Percentiles rank a stretch among this genome's conserved stretches.
These are phyloP conservation scores for Dactylonectria macrodidyma DNA, from an alignment of 2,329 filamentous ascomycete species.

Conservation along the genomic window DNA sequence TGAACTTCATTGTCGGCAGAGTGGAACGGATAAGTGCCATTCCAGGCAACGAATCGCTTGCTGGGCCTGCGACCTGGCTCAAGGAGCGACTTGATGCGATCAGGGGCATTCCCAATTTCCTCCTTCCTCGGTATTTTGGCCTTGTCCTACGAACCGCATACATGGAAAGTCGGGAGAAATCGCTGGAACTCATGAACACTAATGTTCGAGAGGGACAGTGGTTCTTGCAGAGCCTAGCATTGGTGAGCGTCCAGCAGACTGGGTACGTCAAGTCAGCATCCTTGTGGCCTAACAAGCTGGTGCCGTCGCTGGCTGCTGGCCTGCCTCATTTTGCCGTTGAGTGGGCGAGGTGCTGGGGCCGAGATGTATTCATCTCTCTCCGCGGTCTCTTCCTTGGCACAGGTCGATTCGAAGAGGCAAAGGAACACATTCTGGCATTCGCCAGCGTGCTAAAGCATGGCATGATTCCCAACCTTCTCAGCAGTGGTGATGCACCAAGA, in stretches of 20 bases:
- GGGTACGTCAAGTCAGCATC: conserved; percentile 92
- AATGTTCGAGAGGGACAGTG: conserved; percentile 86
- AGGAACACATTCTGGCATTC: conserved; percentile 94
- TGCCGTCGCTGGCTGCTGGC: conserved; percentile 91
- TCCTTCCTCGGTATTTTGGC: conserved; percentile 94
- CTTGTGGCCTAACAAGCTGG: conserved; percentile 86
- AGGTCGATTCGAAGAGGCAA: conserved; percentile 88
- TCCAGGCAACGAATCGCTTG: conserved; percentile 73
- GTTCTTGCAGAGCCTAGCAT: conserved; percentile 89
- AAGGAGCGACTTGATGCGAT: conserved; percentile 89
- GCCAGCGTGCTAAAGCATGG: conserved; percentile 97
- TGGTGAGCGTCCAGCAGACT: conserved; percentile 94
- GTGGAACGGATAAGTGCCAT: conserved; percentile 80
- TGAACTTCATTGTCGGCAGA: conserved; percentile 88
- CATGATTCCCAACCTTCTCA: conserved; percentile 96
- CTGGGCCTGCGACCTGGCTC: conserved; percentile 82
- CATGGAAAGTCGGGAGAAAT: conserved; percentile 83
- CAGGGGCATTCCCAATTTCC: conserved; percentile 86
- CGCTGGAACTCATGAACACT: conserved; percentile 83
- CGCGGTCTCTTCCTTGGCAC: conserved; percentile 94
- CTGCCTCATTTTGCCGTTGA: conserved; percentile 93
- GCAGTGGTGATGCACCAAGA: conserved; percentile 86
- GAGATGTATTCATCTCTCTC: conserved; percentile 96
- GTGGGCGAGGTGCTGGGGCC: conserved; percentile 97
- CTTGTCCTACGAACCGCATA: conserved; percentile 91